These are phyloP conservation scores for Pseudisothecium myosuroides DNA, from an alignment of 225 moss, liverwort and hornwort species.

Conservation along the genomic window DNA sequence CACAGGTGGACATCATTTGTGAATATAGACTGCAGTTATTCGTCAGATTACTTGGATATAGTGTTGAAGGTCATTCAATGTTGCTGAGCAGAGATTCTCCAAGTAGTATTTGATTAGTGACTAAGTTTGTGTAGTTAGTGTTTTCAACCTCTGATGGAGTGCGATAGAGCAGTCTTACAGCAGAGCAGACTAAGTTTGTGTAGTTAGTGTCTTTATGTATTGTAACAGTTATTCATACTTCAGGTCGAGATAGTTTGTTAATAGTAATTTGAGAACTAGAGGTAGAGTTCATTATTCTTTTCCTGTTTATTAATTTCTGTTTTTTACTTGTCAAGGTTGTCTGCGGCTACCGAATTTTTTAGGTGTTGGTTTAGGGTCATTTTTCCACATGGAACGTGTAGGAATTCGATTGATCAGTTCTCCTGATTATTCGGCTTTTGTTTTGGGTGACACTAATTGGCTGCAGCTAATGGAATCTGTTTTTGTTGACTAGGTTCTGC, in stretches of 20 bases:
- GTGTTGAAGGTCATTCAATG: not conserved
- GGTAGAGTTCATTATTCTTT: not conserved
- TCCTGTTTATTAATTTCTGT: not conserved
- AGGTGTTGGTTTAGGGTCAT: not conserved
- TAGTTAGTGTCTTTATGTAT: not conserved
- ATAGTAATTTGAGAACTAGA: not conserved
- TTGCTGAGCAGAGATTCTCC: not conserved
- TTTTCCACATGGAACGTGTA: not conserved
- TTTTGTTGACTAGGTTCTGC: slow-evolving; percentile 33
- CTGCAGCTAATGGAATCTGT: slow-evolving; percentile 1
- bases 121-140: not conserved
- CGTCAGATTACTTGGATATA: not conserved
- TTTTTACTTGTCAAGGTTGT: not conserved
- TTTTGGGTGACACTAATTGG: not conserved
- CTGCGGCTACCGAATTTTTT: not conserved
- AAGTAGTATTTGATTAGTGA: not conserved
- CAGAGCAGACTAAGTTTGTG: not conserved
- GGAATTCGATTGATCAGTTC: not conserved
- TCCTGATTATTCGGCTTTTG: not conserved
- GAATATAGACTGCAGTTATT: not conserved
- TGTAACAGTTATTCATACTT: not conserved
- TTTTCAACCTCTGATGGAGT: not conserved
- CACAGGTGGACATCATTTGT: not conserved
- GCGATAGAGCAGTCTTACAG: not conserved
- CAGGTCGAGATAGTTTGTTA: not conserved